Percentiles rank a stretch among this genome's conserved stretches.
phyloP scores from a whole-genome alignment of 169 alveolate genomes.

The Cryptosporidium sp. region DNA sequence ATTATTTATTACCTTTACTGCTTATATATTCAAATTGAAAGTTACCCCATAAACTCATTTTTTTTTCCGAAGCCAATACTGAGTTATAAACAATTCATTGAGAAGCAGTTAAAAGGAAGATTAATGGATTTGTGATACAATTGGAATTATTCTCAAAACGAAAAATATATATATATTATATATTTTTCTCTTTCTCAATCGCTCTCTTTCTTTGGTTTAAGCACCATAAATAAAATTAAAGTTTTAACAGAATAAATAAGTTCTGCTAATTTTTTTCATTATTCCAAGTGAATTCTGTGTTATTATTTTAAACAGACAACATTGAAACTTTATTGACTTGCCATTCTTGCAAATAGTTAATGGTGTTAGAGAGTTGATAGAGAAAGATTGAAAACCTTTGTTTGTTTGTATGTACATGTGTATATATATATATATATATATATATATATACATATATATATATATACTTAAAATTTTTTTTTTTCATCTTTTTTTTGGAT shows the following conservation, averaged over 20 bases:
- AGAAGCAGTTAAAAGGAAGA: constrained; percentile 1
- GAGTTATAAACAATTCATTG: background rate
- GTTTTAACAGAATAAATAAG: background rate
- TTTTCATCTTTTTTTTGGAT: background rate
- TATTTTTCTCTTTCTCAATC: constrained; percentile 9
- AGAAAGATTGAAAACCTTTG: background rate
- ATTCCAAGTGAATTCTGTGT: background rate
- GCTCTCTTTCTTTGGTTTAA: background rate
- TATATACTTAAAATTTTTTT: too few species aligned
- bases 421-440: too few species aligned
- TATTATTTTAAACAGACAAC: background rate
- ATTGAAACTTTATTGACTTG: too few species aligned
- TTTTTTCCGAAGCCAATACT: background rate
- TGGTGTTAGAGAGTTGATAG: background rate
- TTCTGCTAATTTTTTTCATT: background rate
- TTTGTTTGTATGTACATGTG: background rate
- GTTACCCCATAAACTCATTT: background rate
- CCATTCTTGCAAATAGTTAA: background rate
- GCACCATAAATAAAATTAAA: background rate
- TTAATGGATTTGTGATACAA: background rate
- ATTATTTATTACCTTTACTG: background rate
- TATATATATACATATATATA: too few species aligned
- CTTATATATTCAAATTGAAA: background rate
- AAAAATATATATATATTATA: constrained; percentile 4
- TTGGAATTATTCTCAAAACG: background rate